Evolutionary conservation across 1,284 basidiomycete genomes (phyloP).

Genomic region (Ceratobasidium sp.): DNA sequence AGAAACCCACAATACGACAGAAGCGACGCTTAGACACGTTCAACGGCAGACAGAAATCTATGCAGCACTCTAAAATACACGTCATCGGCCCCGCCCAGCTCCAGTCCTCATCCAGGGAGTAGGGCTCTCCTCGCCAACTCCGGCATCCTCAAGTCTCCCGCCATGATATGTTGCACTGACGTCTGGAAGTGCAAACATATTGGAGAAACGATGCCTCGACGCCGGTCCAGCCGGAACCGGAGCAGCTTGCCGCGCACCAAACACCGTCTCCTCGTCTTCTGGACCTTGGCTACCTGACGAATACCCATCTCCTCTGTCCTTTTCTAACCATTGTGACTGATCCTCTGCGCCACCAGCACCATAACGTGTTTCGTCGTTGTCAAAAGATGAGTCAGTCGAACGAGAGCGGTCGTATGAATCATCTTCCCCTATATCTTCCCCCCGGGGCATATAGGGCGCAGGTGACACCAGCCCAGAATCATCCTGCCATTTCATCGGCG

Average conservation of each 20-base stretch:
- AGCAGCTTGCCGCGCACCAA: constrained; percentile 28
- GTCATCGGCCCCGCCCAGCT: constrained; percentile 25
- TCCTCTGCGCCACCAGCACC: constrained; percentile 23
- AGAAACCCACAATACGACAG: constrained; percentile 13
- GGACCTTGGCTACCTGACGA: constrained; percentile 14
- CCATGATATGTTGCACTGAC: constrained; percentile 34
- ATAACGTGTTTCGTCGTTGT: constrained; percentile 32
- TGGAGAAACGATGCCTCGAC: constrained; percentile 14
- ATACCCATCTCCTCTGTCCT: constrained; percentile 10
- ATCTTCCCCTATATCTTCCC: constrained; percentile 9
- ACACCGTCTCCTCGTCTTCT: constrained; percentile 33
- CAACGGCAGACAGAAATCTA: background rate
- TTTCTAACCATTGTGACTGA: background rate
- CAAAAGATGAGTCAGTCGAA: constrained; percentile 38
- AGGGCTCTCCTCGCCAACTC: constrained; percentile 31
- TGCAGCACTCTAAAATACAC: constrained; percentile 8
- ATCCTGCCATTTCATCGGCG: constrained; percentile 36
- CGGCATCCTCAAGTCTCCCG: constrained; percentile 33
- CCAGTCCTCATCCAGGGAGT: constrained; percentile 30
- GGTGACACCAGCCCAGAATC: constrained; percentile 31
- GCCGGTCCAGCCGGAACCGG: constrained; percentile 18
- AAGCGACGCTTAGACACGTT: constrained; percentile 24
- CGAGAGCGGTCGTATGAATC: constrained; percentile 34
- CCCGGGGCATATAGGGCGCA: constrained; percentile 25
- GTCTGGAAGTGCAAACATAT: constrained; percentile 36